These are phyloP conservation scores for Fraxinus greggii DNA, from an alignment of 305 asterid species.

Conservation along the genomic window DNA sequence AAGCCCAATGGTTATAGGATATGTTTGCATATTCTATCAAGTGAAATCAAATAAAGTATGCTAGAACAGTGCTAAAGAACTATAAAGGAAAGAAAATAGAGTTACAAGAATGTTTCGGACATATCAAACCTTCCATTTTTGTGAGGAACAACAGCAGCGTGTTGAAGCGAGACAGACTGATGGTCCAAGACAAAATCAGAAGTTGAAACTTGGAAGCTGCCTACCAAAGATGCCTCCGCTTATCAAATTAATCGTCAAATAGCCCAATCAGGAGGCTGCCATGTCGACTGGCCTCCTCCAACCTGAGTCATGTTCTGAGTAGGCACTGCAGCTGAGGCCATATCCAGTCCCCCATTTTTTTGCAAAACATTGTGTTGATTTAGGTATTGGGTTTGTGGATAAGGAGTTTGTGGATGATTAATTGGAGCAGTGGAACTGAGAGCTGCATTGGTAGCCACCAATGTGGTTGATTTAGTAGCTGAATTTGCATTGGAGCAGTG, in stretches of 20 bases:
- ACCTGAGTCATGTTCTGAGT: slow-evolving; percentile 61
- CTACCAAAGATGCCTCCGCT: slow-evolving; percentile 82
- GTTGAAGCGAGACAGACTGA: slow-evolving; percentile 95
- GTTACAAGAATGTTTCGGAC: slow-evolving; percentile 15
- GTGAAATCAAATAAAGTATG: slow-evolving; percentile 6
- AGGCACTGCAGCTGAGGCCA: slow-evolving; percentile 28
- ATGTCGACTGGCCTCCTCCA: slow-evolving; percentile 87
- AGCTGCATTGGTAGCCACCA: slow-evolving; percentile 37
- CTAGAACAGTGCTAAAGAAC: slow-evolving; percentile 1
- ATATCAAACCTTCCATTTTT: slow-evolving; percentile 71
- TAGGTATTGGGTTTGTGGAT: slow-evolving; percentile 39
- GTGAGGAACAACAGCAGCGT: slow-evolving; percentile 89
- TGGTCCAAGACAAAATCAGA: slow-evolving; percentile 97
- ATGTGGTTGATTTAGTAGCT: slow-evolving; percentile 41
- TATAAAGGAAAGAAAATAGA: slow-evolving; percentile 14
- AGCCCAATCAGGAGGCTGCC: slow-evolving; percentile 99
- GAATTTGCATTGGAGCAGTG: too few species aligned
- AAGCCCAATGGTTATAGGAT: background rate
- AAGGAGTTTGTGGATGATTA: slow-evolving; percentile 36
- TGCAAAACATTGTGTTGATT: slow-evolving; percentile 41
- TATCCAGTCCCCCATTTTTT: slow-evolving; percentile 38
- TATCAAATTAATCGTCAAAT: slow-evolving; percentile 76
- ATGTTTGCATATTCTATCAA: background rate
- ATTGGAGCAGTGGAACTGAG: slow-evolving; percentile 27
- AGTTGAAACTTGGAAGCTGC: slow-evolving; percentile 75